Conservation (phyloP, 2,329 filamentous ascomycete genomes). For the Aspergillus terreus region DNA sequence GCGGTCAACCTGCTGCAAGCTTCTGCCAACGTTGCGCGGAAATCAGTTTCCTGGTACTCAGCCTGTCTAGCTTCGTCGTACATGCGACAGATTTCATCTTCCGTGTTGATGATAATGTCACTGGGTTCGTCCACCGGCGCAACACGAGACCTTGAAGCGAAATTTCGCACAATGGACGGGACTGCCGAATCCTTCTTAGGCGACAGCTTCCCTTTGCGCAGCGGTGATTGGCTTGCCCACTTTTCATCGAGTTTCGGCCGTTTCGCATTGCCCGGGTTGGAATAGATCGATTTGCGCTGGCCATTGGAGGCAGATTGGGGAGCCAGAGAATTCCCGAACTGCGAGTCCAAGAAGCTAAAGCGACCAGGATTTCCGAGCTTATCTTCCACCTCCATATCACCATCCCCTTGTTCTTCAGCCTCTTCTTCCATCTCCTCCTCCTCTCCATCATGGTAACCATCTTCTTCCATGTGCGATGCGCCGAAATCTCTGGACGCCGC, state of each 20-base stretch:
- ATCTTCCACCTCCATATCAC: slow-evolving; percentile 25
- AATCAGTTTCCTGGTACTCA: slow-evolving; percentile 28
- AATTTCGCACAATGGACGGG: slow-evolving; percentile 66
- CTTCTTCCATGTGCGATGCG: slow-evolving; percentile 25
- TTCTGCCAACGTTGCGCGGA: slow-evolving; percentile 31
- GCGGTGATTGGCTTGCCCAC: slow-evolving; percentile 33
- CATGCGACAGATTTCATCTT: slow-evolving; percentile 63
- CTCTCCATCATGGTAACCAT: slow-evolving; percentile 30
- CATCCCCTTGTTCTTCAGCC: slow-evolving; percentile 39
- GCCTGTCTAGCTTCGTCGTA: slow-evolving; percentile 48
- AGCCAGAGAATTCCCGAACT: slow-evolving; percentile 23
- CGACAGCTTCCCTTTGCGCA: slow-evolving; percentile 31
- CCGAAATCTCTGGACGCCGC: slow-evolving; percentile 21
- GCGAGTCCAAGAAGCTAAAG: slow-evolving; percentile 31
- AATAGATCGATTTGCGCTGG: slow-evolving; percentile 38
- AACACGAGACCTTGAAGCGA: slow-evolving; percentile 56
- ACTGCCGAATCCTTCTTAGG: slow-evolving; percentile 59
- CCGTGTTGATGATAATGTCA: slow-evolving; percentile 70
- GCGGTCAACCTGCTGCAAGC: slow-evolving; percentile 31
- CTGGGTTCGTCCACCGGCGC: slow-evolving; percentile 66
- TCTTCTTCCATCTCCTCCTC: slow-evolving; percentile 38
- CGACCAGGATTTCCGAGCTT: slow-evolving; percentile 15
- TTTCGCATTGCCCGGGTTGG: slow-evolving; percentile 41
- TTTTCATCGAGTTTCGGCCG: slow-evolving; percentile 40
- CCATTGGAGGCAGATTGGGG: slow-evolving; percentile 12